phyloP scores from a whole-genome alignment of 2,329 filamentous ascomycete species.

The Stenocarpella maydis region DNA sequence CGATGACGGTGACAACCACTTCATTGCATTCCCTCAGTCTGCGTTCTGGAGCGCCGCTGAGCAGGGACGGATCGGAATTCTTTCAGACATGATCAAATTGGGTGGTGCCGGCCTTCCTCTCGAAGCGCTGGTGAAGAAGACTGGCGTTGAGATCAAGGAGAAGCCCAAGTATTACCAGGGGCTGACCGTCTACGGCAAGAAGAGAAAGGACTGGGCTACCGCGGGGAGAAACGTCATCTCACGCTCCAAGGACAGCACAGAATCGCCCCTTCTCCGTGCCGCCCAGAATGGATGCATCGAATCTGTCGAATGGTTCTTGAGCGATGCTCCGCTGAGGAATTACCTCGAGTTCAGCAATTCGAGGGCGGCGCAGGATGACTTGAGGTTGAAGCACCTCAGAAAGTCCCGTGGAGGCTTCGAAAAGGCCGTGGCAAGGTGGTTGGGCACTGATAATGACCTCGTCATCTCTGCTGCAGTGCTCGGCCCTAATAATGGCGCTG shows the following conservation, averaged over 20 bases:
- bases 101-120: constrained; percentile 76
- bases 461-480: constrained; percentile 73
- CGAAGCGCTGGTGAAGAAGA: constrained; percentile 70
- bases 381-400: constrained; percentile 67
- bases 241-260: constrained; percentile 51
- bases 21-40: constrained; percentile 50
- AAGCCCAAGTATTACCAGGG: constrained; percentile 81
- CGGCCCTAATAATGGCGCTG: constrained; percentile 48
- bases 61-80: constrained; percentile 61
- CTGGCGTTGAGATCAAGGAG: constrained; percentile 67
- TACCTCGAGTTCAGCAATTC: constrained; percentile 74
- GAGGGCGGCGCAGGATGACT: constrained; percentile 66
- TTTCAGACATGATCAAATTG: constrained; percentile 70
- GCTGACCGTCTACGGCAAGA: constrained; percentile 77
- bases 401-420: constrained; percentile 70
- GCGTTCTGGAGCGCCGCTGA: constrained; percentile 55
- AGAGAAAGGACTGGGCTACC: constrained; percentile 76
- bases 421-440: constrained; percentile 67
- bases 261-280: constrained; percentile 68
- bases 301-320: constrained; percentile 79
- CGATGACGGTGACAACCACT: constrained; percentile 43
- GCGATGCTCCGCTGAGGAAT: constrained; percentile 71
- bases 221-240: constrained; percentile 60
- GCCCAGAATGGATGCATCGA: constrained; percentile 67
- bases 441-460: constrained; percentile 66